Conservation (phyloP, 2,329 filamentous ascomycete species). For the Plenodomus biglobosus region DNA sequence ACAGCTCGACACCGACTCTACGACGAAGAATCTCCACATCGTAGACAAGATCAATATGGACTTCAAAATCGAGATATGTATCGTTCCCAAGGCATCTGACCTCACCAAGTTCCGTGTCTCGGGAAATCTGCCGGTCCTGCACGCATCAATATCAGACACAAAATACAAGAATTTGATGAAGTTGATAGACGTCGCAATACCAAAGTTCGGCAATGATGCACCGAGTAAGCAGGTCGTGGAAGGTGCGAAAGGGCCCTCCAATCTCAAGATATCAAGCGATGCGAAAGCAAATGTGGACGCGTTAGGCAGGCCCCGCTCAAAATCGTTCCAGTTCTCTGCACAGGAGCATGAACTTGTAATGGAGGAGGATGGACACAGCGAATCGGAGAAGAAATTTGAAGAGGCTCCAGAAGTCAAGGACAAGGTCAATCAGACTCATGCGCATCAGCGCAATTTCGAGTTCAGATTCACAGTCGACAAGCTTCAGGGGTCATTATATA, state of each 20-base stretch:
- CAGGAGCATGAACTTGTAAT: slow-evolving; percentile 76
- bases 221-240: slow-evolving; percentile 42
- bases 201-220: slow-evolving; percentile 66
- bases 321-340: slow-evolving; percentile 72
- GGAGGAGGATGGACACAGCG: slow-evolving; percentile 68
- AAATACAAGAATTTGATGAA: slow-evolving; percentile 99
- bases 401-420: slow-evolving; percentile 64
- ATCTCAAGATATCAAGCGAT: slow-evolving; percentile 41
- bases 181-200: slow-evolving; percentile 91
- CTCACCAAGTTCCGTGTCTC: slow-evolving; percentile 89
- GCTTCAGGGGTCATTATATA: slow-evolving; percentile 88
- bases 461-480: slow-evolving; percentile 96
- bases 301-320: slow-evolving; percentile 60
- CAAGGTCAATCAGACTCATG: slow-evolving; percentile 51
- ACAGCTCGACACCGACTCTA: slow-evolving; percentile 70
- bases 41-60: slow-evolving; percentile 97
- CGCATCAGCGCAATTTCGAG: slow-evolving; percentile 90
- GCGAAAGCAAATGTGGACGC: slow-evolving; percentile 34
- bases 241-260: slow-evolving; percentile 39
- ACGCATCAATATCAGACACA: slow-evolving; percentile 86
- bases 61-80: slow-evolving; percentile 93
- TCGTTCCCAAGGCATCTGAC: slow-evolving; percentile 92
- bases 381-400: slow-evolving; percentile 65
- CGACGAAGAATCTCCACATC: slow-evolving; percentile 76
- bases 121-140: slow-evolving; percentile 86